phyloP scores from a whole-genome alignment of 2,329 filamentous ascomycete species.

The Alternaria angustiovoidea region DNA sequence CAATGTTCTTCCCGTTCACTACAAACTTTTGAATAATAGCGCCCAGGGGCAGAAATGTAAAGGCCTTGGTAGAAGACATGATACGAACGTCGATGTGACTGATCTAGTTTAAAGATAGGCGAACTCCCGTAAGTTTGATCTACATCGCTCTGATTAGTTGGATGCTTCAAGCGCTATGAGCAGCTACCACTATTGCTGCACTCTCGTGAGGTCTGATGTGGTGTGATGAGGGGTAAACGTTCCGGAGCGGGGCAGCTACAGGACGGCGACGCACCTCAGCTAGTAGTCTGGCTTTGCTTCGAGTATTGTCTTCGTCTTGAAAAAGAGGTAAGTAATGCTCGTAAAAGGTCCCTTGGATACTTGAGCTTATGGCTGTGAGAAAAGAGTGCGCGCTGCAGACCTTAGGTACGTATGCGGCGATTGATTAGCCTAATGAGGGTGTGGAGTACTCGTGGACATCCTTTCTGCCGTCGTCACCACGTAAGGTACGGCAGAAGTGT shows the following conservation, averaged over 20 bases:
- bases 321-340: background rate
- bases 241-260: conserved; percentile 24
- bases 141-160: conserved; percentile 15
- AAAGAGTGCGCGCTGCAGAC: conserved; percentile 5
- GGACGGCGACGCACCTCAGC: conserved; percentile 27
- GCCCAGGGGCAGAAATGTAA: conserved; percentile 74
- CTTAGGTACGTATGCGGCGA: conserved; percentile 10
- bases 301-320: background rate
- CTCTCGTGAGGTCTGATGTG: conserved; percentile 10
- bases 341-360: conserved; percentile 6
- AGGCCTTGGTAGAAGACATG: conserved; percentile 46
- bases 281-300: conserved; percentile 1
- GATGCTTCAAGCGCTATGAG: background rate
- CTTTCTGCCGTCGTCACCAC: conserved; percentile 20
- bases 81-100: conserved; percentile 8
- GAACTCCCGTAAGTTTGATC: conserved; percentile 1
- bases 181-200: background rate
- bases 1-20: conserved; percentile 82
- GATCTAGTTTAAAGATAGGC: conserved; percentile 4
- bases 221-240: conserved; percentile 23
- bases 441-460: conserved; percentile 15
- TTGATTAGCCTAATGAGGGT: conserved; percentile 47
- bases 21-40: conserved; percentile 83
- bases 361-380: background rate
- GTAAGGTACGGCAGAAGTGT: conserved; percentile 15